phyloP scores from a whole-genome alignment of 768 basidiomycete genomes.

The Collybia sordida region DNA sequence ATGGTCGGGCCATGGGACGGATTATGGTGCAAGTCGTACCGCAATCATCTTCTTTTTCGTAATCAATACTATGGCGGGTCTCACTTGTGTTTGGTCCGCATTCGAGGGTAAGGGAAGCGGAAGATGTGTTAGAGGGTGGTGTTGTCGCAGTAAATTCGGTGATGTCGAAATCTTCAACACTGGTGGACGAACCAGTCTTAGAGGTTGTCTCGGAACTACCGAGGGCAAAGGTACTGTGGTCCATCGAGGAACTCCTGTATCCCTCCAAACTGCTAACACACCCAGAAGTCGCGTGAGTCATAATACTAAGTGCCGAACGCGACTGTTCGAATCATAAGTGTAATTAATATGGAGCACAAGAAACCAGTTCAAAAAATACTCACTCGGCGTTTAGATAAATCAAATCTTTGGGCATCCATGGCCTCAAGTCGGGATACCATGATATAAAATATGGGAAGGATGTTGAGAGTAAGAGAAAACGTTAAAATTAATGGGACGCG shows the following conservation, averaged over 20 bases:
- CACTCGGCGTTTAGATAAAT: slow-evolving; percentile 22
- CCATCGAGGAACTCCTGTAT: not conserved
- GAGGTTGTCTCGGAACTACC: slow-evolving; percentile 1
- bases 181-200: not conserved
- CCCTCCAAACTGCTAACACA: not conserved
- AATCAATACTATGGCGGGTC: slow-evolving; percentile 9
- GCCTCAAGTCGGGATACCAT: slow-evolving; percentile 5
- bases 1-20: slow-evolving; percentile 26
- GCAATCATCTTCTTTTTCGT: slow-evolving; percentile 27
- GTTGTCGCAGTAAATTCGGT: not conserved
- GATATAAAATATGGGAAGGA: slow-evolving; percentile 4
- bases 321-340: not conserved
- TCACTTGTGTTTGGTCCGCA: not conserved
- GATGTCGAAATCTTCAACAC: not conserved
- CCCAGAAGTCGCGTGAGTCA: not conserved
- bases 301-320: slow-evolving; percentile 1
- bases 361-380: not conserved
- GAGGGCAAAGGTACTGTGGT: not conserved
- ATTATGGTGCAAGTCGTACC: slow-evolving; percentile 36
- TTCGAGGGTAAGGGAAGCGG: slow-evolving; percentile 3
- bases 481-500: not conserved
- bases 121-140: slow-evolving; percentile 2
- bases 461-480: slow-evolving; percentile 5
- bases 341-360: not conserved
- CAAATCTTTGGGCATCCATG: slow-evolving; percentile 31